These are phyloP conservation scores for Candida patagonica DNA, from an alignment of 805 yeast species.

Conservation along the genomic window DNA sequence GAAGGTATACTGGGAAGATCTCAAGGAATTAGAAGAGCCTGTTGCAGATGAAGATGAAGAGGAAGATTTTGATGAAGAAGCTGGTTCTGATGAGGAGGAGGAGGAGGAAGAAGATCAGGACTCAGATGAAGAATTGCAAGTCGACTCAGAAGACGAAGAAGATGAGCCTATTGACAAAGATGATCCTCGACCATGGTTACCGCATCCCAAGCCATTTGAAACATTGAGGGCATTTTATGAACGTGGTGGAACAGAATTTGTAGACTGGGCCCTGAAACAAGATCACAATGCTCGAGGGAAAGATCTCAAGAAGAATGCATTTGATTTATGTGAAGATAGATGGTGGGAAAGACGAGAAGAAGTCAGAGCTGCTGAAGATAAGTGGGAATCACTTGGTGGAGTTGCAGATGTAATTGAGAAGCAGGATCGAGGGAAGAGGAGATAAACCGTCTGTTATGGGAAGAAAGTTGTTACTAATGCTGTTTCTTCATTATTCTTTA, in stretches of 20 bases:
- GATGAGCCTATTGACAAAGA: conserved; percentile 64
- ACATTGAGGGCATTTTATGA: conserved; percentile 71
- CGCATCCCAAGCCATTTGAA: conserved; percentile 94
- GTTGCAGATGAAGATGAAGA: conserved; percentile 30
- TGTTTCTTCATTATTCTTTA: no score
- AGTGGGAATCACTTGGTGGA: conserved; percentile 82
- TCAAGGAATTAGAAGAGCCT: conserved; percentile 40
- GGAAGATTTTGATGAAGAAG: conserved; percentile 43
- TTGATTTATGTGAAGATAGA: conserved; percentile 85
- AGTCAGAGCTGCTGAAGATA: conserved; percentile 79
- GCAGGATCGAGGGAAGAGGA: conserved; percentile 17
- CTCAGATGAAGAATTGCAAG: conserved; percentile 56
- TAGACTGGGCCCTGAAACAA: conserved; percentile 88
- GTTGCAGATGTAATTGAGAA: conserved; percentile 80
- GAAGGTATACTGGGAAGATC: conserved; percentile 83
- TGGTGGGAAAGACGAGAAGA: conserved; percentile 99
- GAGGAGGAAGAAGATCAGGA: conserved; percentile 42
- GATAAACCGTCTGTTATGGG: not conserved
- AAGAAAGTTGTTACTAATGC: no score
- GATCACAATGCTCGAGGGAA: conserved; percentile 83
- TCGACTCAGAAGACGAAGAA: conserved; percentile 52
- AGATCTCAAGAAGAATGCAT: conserved; percentile 77
- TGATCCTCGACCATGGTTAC: conserved; percentile 92
- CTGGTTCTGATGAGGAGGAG: conserved; percentile 66
- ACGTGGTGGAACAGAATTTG: conserved; percentile 76